Evolutionary conservation across 805 yeast genomes (phyloP).

Genomic region (Candida ficus): DNA sequence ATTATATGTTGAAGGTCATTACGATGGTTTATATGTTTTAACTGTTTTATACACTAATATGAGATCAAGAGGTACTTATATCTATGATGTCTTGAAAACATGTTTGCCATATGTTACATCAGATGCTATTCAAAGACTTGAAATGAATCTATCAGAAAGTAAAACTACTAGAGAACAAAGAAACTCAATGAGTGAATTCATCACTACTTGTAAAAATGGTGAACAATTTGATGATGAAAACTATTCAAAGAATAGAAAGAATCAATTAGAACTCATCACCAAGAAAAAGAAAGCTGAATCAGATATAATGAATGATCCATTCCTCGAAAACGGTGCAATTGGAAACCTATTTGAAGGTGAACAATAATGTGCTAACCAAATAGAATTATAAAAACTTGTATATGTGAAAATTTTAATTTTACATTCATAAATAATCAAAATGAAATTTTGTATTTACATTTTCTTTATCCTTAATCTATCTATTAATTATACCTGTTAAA

Average conservation of each 20-base stretch:
- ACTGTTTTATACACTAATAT: slow-evolving; percentile 74
- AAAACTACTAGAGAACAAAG: slow-evolving; percentile 74
- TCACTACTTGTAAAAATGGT: slow-evolving; percentile 54
- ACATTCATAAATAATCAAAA: not conserved
- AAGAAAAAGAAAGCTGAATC: slow-evolving; percentile 41
- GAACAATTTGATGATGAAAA: slow-evolving; percentile 38
- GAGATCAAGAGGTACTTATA: slow-evolving; percentile 63
- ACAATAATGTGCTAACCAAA: not conserved
- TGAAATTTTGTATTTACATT: too few relatives aligned
- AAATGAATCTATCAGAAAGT: slow-evolving; percentile 56
- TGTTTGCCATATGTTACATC: slow-evolving; percentile 50
- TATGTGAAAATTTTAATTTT: not conserved
- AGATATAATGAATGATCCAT: slow-evolving; percentile 70
- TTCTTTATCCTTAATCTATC: not conserved
- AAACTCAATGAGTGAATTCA: slow-evolving; percentile 68
- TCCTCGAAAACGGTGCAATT: slow-evolving; percentile 62
- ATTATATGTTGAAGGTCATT: slow-evolving; percentile 79
- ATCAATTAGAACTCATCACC: slow-evolving; percentile 48
- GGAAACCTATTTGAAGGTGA: slow-evolving; percentile 48
- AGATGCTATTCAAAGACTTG: slow-evolving; percentile 58
- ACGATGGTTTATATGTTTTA: slow-evolving; percentile 87
- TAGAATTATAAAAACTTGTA: not conserved
- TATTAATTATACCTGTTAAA: not conserved
- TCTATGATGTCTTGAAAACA: slow-evolving; percentile 53
- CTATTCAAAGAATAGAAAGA: slow-evolving; percentile 43